Percentiles rank a stretch among this genome's conserved stretches.
Evolutionary conservation across 2,329 filamentous ascomycete genomes (phyloP).

Genomic region (Botrytis fragariae): DNA sequence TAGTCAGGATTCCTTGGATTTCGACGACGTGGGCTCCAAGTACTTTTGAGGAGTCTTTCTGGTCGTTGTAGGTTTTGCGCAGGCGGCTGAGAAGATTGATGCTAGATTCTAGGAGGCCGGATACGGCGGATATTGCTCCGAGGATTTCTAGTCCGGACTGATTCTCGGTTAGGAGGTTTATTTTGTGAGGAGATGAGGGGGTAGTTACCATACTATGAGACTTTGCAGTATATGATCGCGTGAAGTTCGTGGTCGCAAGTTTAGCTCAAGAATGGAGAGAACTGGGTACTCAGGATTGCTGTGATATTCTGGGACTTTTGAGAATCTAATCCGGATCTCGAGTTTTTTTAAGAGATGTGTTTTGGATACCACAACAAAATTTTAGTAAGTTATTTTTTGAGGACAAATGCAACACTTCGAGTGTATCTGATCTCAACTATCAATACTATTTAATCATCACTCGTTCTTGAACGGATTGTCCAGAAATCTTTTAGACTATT

Average conservation of each 20-base stretch:
- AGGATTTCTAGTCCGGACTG: background rate
- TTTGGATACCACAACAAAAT: background rate
- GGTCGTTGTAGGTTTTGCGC: background rate
- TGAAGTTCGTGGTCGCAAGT: no score
- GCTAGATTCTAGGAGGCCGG: background rate
- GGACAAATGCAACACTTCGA: no score
- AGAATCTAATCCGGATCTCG: background rate
- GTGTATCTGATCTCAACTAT: no score
- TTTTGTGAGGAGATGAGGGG: accelerated
- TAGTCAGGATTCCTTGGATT: background rate
- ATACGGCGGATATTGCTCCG: background rate
- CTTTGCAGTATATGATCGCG: no score
- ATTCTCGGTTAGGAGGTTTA: background rate
- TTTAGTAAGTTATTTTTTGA: no score
- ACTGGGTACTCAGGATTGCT: background rate
- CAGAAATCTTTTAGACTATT: no score
- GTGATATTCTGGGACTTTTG: background rate
- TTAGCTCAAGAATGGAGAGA: no score
- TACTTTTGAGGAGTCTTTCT: background rate
- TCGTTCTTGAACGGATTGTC: no score
- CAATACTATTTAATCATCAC: no score
- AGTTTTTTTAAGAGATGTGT: background rate
- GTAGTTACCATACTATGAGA: background rate
- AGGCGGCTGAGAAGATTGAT: background rate
- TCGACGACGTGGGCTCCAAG: background rate